phyloP scores from a whole-genome alignment of 371 early-diverging fungal genomes.

The Choanephora cucurbitarum region DNA sequence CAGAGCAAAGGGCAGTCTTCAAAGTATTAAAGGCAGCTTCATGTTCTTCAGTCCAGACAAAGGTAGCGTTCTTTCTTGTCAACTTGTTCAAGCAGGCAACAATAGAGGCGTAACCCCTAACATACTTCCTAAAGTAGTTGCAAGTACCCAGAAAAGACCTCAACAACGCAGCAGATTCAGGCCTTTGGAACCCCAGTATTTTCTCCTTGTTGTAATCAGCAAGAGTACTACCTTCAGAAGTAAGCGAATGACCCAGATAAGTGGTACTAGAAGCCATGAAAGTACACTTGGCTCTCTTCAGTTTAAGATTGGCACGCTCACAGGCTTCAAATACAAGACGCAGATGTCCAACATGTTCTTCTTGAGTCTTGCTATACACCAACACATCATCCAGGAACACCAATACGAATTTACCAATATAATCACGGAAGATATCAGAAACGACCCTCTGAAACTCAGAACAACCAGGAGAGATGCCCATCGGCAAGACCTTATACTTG shows the following conservation, averaged over 20 bases:
- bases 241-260: not conserved
- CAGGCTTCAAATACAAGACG: constrained; percentile 30
- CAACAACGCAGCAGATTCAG: constrained; percentile 21
- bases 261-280: not conserved
- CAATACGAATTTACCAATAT: constrained; percentile 22
- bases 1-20: constrained; percentile 12
- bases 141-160: constrained; percentile 36
- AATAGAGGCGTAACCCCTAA: constrained; percentile 22
- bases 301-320: constrained; percentile 23
- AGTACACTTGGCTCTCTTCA: constrained; percentile 46
- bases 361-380: constrained; percentile 29
- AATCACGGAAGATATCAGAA: not conserved
- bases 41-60: constrained; percentile 26
- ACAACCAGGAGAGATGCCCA: constrained; percentile 51
- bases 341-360: constrained; percentile 43
- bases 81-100: constrained; percentile 21
- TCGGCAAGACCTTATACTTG: constrained; percentile 47
- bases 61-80: constrained; percentile 1
- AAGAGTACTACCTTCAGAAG: not conserved
- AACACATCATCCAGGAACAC: constrained; percentile 57
- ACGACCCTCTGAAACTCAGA: constrained; percentile 33
- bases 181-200: constrained; percentile 5
- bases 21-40: constrained; percentile 27
- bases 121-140: constrained; percentile 38
- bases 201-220: constrained; percentile 8